Base-by-base conservation (phyloP, 352 stramenopile species). In the Globisporangium ultimum region DNA sequence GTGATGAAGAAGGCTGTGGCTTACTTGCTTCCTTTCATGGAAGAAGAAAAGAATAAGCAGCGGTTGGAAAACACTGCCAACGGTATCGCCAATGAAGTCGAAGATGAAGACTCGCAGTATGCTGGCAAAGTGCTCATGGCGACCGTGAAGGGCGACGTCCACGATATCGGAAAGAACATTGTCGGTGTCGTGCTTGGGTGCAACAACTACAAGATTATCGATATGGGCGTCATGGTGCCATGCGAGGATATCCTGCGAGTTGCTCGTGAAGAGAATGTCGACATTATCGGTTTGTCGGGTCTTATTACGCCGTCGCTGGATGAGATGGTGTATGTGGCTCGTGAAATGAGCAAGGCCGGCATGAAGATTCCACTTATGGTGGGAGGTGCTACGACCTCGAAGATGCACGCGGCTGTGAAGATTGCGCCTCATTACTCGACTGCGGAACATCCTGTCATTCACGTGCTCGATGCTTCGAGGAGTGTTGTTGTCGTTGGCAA, bases 111-210 rank as follows among this genome's bases (percentile, higher is more conserved):
- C 61, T 89, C 78, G 32, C 84, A 92, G 65, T 93, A 93, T 61
- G 84, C 84, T 48, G 91, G 89, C 32, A 98, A 97, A 67, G 90
- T 99, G 41, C 71, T 99, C 7, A 97, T 99, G 72, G 97, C 97
- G n/a, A 99, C 97, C 13, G 97, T 99, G 3, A 99, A 99, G 71
- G 97, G 97, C 57, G 97, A 99, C 71, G 97, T 99, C 20, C 97
- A 99, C 74, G 97, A 99, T 67, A 99, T 99, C 66, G 97, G 97
- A 57, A 99, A 99, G 71, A 99, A 99, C 78, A 99, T 99, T 84
- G 96, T 99, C 41, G 89, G 92, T 46, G 96, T 99, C 55, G 96
- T 99, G 49, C 78, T 99, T 20, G 96, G 96, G 32, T 99, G 97
- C 77, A 99, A 99, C 80, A 99, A 98, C 67, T 99, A 97, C 85